These are phyloP conservation scores for Nicotiana attenuata DNA, from an alignment of 257 asterid species.

Conservation along the genomic window DNA sequence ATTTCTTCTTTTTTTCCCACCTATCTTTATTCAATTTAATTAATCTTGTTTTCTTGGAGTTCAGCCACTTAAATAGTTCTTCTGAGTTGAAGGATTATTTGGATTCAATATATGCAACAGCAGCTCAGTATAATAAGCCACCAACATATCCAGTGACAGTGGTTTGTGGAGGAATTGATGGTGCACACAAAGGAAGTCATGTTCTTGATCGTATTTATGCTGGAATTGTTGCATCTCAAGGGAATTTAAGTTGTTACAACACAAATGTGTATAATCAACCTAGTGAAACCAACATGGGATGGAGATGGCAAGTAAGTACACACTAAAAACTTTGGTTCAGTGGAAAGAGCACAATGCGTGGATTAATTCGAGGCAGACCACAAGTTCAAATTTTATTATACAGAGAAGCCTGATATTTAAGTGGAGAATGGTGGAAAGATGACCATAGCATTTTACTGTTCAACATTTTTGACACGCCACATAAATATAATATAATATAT, in stretches of 20 bases:
- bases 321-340: no score
- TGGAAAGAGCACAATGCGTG: no score
- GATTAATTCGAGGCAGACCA: no score
- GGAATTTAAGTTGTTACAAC: constrained; percentile 28
- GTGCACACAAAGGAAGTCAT: constrained; percentile 31
- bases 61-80: constrained; percentile 34
- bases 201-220: constrained; percentile 41
- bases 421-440: no score
- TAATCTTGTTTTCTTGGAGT: neutral
- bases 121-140: constrained; percentile 54
- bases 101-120: constrained; percentile 30
- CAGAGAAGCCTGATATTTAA: no score
- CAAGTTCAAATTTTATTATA: no score
- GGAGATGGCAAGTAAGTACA: constrained; percentile 63
- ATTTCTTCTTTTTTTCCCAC: neutral
- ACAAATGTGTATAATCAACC: constrained; percentile 2
- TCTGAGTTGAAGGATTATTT: constrained; percentile 39
- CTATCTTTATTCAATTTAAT: neutral
- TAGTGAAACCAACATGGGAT: constrained; percentile 37
- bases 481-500: no score
- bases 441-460: no score
- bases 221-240: constrained; percentile 36
- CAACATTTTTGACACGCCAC: no score
- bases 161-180: constrained; percentile 53
- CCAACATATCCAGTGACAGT: constrained; percentile 38